Evolutionary conservation across 2,329 filamentous ascomycete genomes (phyloP).

Genomic region (Alternaria brassicae): DNA sequence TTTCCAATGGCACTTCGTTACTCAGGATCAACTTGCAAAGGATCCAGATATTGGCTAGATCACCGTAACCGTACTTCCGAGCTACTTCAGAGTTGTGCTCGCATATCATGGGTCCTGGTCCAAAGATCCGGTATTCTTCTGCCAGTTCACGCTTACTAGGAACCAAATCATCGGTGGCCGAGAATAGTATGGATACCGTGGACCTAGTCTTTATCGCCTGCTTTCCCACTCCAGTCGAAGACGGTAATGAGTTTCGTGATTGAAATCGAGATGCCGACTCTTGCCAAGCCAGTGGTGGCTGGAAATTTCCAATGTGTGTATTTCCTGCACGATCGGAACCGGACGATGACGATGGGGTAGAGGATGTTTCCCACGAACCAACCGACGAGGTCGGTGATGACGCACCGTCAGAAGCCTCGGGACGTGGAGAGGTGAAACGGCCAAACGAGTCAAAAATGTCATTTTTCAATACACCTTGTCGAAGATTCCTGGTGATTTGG

Average conservation of each 20-base stretch:
- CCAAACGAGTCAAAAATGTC: conserved; percentile 70
- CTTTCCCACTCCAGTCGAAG: conserved; percentile 36
- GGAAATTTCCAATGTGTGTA: conserved; percentile 53
- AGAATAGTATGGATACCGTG: conserved; percentile 73
- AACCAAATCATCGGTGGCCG: conserved; percentile 67
- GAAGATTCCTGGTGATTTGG: conserved; percentile 36
- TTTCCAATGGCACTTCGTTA: conserved; percentile 75
- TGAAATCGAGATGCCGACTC: conserved; percentile 63
- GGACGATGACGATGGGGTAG: conserved; percentile 49
- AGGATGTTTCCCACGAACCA: conserved; percentile 48
- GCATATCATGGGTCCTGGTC: conserved; percentile 81
- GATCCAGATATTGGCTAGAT: conserved; percentile 83
- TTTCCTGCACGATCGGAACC: conserved; percentile 51
- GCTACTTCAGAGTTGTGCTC: conserved; percentile 83
- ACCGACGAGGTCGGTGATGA: conserved; percentile 39
- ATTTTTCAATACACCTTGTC: conserved; percentile 47
- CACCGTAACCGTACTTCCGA: conserved; percentile 70
- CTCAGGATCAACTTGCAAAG: conserved; percentile 79
- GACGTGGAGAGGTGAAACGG: conserved; percentile 46
- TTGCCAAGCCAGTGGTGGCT: conserved; percentile 61
- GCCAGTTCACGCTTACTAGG: conserved; percentile 82
- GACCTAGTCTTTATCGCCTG: conserved; percentile 64
- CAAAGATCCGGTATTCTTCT: conserved; percentile 81
- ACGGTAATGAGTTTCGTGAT: conserved; percentile 55
- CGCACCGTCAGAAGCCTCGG: conserved; percentile 31